phyloP scores from a whole-genome alignment of 768 basidiomycete genomes.

The Agaricus subrufescens region DNA sequence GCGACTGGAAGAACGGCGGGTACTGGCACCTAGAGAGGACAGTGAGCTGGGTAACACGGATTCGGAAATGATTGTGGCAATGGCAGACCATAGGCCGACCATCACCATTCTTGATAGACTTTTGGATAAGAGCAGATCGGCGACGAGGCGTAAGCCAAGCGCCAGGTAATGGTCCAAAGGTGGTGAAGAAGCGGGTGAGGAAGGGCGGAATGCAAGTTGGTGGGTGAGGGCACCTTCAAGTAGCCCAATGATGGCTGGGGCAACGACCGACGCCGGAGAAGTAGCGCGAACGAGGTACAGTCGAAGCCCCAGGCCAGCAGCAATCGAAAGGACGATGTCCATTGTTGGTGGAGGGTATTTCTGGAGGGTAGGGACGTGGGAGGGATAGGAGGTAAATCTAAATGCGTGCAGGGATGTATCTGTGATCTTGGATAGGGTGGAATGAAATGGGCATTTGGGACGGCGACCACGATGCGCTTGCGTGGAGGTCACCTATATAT shows the following conservation, averaged over 20 bases:
- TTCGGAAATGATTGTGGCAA: conserved; percentile 31
- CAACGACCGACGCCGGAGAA: conserved; percentile 22
- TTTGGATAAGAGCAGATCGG: conserved; percentile 37
- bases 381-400: background rate
- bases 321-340: conserved; percentile 37
- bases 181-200: conserved; percentile 25
- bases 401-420: background rate
- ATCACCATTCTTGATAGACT: conserved; percentile 26
- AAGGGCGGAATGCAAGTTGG: conserved; percentile 35
- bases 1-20: background rate
- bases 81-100: conserved; percentile 32
- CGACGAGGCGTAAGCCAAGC: conserved; percentile 35
- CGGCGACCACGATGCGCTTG: conserved; percentile 7
- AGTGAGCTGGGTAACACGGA: conserved; percentile 18
- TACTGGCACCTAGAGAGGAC: conserved; percentile 17
- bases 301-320: conserved; percentile 38
- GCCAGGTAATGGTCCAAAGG: conserved; percentile 36
- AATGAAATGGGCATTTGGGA: conserved; percentile 4
- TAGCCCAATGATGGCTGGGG: conserved; percentile 33
- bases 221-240: conserved; percentile 42
- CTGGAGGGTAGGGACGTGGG: background rate
- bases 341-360: conserved; percentile 18
- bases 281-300: conserved; percentile 24
- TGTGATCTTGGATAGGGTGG: conserved; percentile 1
- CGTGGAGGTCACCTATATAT: conserved; percentile 1